Base-by-base conservation (phyloP, 495 filamentous ascomycete genomes). In the Tuber microsphaerosporum region DNA sequence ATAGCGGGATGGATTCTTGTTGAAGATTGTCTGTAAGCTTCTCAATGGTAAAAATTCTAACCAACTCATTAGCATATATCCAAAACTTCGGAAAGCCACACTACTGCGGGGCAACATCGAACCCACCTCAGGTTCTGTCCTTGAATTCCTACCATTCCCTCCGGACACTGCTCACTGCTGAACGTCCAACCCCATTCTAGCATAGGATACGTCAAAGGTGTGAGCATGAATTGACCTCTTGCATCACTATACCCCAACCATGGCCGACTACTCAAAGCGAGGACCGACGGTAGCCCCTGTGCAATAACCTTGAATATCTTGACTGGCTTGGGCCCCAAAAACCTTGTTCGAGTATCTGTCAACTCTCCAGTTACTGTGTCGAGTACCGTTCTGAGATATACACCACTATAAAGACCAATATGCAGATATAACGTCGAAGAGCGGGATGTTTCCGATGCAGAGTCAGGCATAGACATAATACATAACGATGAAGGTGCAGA, bases 141-240 rank as follows among this genome's bases (percentile, higher is more conserved):
- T 84, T 97, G 92, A 73, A 99, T 94, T 73, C 94, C 94, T 48
- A 98, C 94, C 91, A 99, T 94, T 37, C 95, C 94, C 84, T 97
- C 94, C 20, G 90, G 87, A 78, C 93, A 96, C 81, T 95, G 91
- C 84, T 97, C 93, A 80, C 93, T 97, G 80, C 91, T 95, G 80
- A 99, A 97, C 79, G 92, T 97, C 91, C 94, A 97, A 34, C 92
- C 94, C 87, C 92, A 97, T 81, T 97, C 93, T 10, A 99, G 87
- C n/a, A 89, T 90, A 42, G 88, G 88, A 79, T 97, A 97, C 80
- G 92, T 91, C 51, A 99, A 84, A 1, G 96, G 95, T 0, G 94
- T 97, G 77, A 97, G 90, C 88, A 93, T 93, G 79, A 97, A 97
- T 70, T 83, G 81, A 20, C 81, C 79, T 26, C 81, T 76, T 61